Evolutionary conservation across 345 rosid genomes (phyloP).

Genomic region (Eucalyptus erythrocorys): DNA sequence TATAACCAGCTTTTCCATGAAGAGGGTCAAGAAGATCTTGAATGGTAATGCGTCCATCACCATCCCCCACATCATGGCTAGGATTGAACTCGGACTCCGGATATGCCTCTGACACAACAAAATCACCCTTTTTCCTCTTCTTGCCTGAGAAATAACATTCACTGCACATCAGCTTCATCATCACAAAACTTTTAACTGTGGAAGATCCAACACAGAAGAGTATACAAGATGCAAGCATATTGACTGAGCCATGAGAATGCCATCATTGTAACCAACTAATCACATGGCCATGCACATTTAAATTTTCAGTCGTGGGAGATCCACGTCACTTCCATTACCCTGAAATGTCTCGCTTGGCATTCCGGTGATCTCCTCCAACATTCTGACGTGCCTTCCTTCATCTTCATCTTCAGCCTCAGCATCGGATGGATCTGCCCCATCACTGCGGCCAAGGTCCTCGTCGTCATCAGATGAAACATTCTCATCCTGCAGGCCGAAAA

Average conservation of each 20-base stretch:
- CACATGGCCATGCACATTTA: not conserved
- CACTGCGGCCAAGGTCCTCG: slow-evolving; percentile 1
- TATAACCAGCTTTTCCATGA: slow-evolving; percentile 48
- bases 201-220: not conserved
- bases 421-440: not conserved
- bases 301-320: not conserved
- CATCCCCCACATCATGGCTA: slow-evolving; percentile 68
- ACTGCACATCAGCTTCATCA: not conserved
- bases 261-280: not conserved
- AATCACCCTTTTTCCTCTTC: slow-evolving; percentile 31
- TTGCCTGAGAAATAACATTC: slow-evolving; percentile 25
- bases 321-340: slow-evolving; percentile 22
- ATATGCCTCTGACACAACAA: slow-evolving; percentile 54
- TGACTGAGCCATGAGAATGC: not conserved
- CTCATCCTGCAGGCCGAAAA: slow-evolving; percentile 46
- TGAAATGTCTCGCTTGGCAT: slow-evolving; percentile 69
- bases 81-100: slow-evolving; percentile 94
- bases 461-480: slow-evolving; percentile 46
- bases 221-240: not conserved
- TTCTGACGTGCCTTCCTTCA: slow-evolving; percentile 52
- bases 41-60: slow-evolving; percentile 37
- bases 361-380: slow-evolving; percentile 81
- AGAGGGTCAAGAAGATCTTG: slow-evolving; percentile 67
- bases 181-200: not conserved
- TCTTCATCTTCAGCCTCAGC: slow-evolving; percentile 35